These are phyloP conservation scores for Inonotus hispidus DNA, from an alignment of 1,284 basidiomycete genomes.

Conservation along the genomic window DNA sequence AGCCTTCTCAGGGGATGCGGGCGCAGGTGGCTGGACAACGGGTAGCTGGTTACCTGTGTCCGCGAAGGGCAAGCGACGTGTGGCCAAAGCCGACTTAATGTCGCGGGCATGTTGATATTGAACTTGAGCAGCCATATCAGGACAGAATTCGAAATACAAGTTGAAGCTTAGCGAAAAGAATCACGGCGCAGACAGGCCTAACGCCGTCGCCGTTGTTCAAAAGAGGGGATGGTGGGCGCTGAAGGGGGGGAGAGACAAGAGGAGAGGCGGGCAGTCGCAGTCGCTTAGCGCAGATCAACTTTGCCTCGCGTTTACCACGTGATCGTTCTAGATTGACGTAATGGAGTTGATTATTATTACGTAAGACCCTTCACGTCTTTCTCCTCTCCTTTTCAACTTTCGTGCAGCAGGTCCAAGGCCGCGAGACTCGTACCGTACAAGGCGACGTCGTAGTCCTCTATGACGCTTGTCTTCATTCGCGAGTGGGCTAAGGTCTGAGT, in stretches of 20 bases:
- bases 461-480: neutral
- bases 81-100: neutral
- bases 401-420: slow-evolving; percentile 3
- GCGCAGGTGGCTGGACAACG: neutral
- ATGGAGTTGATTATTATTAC: neutral
- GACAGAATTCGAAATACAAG: neutral
- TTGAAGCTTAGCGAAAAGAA: neutral
- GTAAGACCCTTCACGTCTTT: neutral
- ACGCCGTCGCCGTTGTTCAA: slow-evolving; percentile 15
- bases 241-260: slow-evolving; percentile 1
- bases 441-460: neutral
- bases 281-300: slow-evolving; percentile 8
- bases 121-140: slow-evolving; percentile 12
- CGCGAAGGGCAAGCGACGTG: slow-evolving; percentile 14
- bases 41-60: slow-evolving; percentile 16
- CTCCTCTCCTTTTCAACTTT: neutral
- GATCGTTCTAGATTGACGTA: slow-evolving; percentile 1
- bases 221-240: neutral
- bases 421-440: neutral
- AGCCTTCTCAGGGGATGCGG: slow-evolving; percentile 6
- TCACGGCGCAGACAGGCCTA: slow-evolving; percentile 8
- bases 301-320: slow-evolving; percentile 18
- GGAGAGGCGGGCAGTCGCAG: slow-evolving; percentile 6
- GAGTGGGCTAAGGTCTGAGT: slow-evolving; percentile 3
- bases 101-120: slow-evolving; percentile 14